phyloP scores from a whole-genome alignment of 129 eudicot species.

The Helichrysum umbraculigerum region DNA sequence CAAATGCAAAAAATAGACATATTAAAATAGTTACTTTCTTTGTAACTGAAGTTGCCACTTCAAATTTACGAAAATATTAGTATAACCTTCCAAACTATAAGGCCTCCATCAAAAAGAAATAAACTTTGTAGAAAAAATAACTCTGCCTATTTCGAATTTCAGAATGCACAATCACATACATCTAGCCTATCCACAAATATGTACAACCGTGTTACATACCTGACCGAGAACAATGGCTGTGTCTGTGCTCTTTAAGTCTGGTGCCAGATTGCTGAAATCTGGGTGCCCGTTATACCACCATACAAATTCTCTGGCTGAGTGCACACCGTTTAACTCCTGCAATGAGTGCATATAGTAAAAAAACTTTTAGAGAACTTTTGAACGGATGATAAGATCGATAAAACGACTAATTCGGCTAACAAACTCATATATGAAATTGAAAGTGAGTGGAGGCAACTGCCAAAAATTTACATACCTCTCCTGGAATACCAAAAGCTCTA shows the following conservation, averaged over 20 bases:
- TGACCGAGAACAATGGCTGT: constrained; percentile 98
- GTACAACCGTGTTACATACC: constrained; percentile 43
- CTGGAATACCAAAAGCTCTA: constrained; percentile 72
- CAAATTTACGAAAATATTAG: not conserved
- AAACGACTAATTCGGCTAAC: not conserved
- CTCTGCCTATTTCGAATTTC: no score
- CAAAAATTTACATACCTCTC: constrained; percentile 56
- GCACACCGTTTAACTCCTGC: constrained; percentile 71
- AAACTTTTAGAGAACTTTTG: not conserved
- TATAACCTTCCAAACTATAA: not conserved
- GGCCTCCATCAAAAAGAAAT: not conserved
- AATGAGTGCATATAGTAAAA: constrained; percentile 14
- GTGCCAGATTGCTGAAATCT: constrained; percentile 64
- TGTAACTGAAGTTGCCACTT: not conserved
- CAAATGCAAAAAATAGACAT: constrained; percentile 9
- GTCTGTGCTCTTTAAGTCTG: constrained; percentile 73
- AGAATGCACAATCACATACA: not conserved
- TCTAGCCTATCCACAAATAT: not conserved
- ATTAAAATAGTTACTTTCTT: not conserved
- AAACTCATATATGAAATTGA: not conserved
- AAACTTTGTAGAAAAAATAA: not conserved
- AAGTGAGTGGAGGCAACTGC: not conserved
- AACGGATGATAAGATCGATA: not conserved
- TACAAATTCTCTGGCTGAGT: constrained; percentile 96
- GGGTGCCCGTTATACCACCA: constrained; percentile 99